A percentile compares a stretch with the other conserved stretches of the same genome.
Conservation (phyloP, 1,284 basidiomycete genomes). For the Malassezia nana region DNA sequence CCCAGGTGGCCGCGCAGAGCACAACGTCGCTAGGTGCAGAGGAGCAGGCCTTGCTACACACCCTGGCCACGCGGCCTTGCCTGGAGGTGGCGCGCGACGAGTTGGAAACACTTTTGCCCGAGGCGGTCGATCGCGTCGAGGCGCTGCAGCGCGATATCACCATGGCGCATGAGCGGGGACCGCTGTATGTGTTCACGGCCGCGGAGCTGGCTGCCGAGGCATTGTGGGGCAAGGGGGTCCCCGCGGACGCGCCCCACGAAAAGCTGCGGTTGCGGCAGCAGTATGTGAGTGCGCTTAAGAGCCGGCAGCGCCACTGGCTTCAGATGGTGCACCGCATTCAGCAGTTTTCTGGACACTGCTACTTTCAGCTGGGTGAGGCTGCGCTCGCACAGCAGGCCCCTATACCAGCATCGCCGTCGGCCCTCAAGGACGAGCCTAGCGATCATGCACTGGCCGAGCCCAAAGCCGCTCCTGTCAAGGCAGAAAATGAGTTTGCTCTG, state of each 20-base stretch:
- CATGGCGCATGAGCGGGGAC: slow-evolving; percentile 19
- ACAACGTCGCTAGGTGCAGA: background rate
- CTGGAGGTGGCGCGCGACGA: slow-evolving; percentile 4
- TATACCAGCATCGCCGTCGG: background rate
- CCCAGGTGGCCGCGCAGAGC: background rate
- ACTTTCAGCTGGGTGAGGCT: slow-evolving; percentile 33
- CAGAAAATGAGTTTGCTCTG: slow-evolving; percentile 13
- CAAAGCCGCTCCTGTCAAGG: background rate
- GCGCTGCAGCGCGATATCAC: slow-evolving; percentile 21
- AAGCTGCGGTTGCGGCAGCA: slow-evolving; percentile 15
- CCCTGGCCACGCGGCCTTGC: background rate
- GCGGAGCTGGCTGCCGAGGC: slow-evolving; percentile 21
- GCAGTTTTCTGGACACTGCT: slow-evolving; percentile 38
- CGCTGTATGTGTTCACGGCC: slow-evolving; percentile 25
- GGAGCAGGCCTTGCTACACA: background rate
- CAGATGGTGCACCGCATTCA: slow-evolving; percentile 33
- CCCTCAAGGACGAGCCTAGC: background rate
- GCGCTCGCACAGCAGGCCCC: background rate
- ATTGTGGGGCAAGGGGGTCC: background rate
- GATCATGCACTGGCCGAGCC: background rate
- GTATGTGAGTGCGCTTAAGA: slow-evolving; percentile 21
- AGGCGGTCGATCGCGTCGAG: slow-evolving; percentile 17
- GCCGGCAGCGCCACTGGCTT: slow-evolving; percentile 23
- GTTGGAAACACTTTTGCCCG: slow-evolving; percentile 17
- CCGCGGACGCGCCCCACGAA: slow-evolving; percentile 9